These are phyloP conservation scores for Geotrichum histeridarum DNA, from an alignment of 1,139 yeast species.

Conservation along the genomic window DNA sequence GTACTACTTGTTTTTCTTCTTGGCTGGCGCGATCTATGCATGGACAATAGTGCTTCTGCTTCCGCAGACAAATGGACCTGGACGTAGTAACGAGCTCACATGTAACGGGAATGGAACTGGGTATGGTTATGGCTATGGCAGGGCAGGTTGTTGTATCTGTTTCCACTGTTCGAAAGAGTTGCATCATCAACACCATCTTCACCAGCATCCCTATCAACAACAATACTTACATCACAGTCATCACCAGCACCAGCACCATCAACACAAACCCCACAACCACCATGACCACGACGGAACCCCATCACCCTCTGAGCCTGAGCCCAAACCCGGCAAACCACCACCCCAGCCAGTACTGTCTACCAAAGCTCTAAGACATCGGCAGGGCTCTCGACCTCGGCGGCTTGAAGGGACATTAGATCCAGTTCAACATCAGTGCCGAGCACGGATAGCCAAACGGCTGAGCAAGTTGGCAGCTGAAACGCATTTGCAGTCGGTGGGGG, in stretches of 20 bases:
- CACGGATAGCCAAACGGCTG: too few species aligned
- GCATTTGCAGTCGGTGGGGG: too few species aligned
- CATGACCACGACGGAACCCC: not conserved
- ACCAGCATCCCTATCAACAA: not conserved
- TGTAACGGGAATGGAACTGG: not conserved
- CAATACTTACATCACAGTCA: not conserved
- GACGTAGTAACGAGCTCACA: too few species aligned
- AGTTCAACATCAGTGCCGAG: too few species aligned
- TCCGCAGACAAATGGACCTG: not conserved
- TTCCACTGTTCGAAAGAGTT: not conserved
- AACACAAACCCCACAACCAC: not conserved
- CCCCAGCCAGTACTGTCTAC: not conserved
- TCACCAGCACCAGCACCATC: not conserved
- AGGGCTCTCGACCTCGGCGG: too few species aligned
- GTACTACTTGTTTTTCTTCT: not conserved
- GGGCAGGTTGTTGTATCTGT: not conserved
- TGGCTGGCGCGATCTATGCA: not conserved
- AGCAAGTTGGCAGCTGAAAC: too few species aligned
- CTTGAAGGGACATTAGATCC: too few species aligned
- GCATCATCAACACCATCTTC: not conserved
- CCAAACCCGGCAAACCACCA: not conserved
- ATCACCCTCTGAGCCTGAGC: not conserved
- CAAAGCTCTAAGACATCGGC: not conserved
- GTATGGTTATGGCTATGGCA: not conserved
- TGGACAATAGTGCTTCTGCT: conserved; percentile 3